Percentiles rank a stretch among this genome's conserved stretches.
Conservation (phyloP, 768 basidiomycete species). For the Russula abietina region DNA sequence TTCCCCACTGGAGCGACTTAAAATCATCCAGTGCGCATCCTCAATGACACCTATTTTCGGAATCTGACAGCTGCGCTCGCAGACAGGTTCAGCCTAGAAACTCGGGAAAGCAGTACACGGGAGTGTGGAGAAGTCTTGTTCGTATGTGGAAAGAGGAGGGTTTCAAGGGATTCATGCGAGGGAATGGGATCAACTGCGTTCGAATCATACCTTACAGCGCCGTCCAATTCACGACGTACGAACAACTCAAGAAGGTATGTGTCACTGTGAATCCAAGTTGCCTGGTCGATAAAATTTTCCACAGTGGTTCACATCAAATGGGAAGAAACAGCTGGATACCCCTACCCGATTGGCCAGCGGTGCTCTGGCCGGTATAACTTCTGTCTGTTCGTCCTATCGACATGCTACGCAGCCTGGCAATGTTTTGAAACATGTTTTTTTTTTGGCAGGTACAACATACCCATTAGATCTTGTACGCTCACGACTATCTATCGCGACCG, state of each 20-base stretch:
- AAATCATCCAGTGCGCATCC: conserved; percentile 84
- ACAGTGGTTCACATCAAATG: conserved; percentile 65
- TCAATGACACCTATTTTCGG: not conserved
- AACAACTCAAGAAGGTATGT: conserved; percentile 79
- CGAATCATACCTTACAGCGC: conserved; percentile 91
- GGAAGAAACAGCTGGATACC: conserved; percentile 77
- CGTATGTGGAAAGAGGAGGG: conserved; percentile 96
- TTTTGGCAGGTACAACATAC: conserved; percentile 65
- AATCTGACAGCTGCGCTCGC: not conserved
- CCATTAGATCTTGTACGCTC: conserved; percentile 92
- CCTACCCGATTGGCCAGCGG: conserved; percentile 80
- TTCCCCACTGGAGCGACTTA: conserved; percentile 84
- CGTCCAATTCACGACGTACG: conserved; percentile 84
- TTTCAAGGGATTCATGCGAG: conserved; percentile 87
- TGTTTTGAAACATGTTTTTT: not conserved
- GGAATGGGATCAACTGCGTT: conserved; percentile 87
- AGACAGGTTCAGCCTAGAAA: conserved; percentile 86
- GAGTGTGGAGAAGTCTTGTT: conserved; percentile 75
- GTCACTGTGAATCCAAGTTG: conserved; percentile 14
- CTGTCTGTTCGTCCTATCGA: conserved; percentile 65
- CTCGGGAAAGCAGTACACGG: conserved; percentile 64
- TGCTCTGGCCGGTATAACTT: conserved; percentile 88
- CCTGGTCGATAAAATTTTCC: not conserved
- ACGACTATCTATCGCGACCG: conserved; percentile 87
- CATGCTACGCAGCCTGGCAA: not conserved